Percentiles rank a stretch among this genome's conserved stretches.
Conservation (phyloP, 2,329 filamentous ascomycete genomes). For the Venturia carpophila region DNA sequence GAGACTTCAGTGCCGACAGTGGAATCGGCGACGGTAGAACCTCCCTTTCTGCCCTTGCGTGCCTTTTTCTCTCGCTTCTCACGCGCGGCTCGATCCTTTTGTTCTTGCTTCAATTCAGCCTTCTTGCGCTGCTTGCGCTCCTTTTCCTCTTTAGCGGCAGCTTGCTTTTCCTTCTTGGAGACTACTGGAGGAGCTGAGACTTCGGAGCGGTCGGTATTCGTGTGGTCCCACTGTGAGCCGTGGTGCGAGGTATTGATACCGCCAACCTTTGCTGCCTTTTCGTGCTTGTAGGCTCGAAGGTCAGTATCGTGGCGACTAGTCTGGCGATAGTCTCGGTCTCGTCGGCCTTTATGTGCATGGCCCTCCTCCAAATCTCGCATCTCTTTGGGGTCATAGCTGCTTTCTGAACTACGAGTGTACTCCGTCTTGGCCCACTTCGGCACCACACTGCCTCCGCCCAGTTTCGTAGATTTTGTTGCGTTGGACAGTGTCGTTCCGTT, state of each 20-base stretch:
- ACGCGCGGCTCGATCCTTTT: constrained; percentile 35
- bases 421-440: constrained; percentile 22
- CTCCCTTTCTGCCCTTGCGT: constrained; percentile 23
- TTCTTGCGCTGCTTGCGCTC: constrained; percentile 26
- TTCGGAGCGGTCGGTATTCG: constrained; percentile 56
- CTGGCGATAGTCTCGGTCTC: constrained; percentile 32
- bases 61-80: constrained; percentile 34
- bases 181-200: constrained; percentile 30
- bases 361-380: constrained; percentile 35
- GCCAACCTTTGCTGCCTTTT: constrained; percentile 78
- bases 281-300: constrained; percentile 75
- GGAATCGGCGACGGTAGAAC: constrained; percentile 21
- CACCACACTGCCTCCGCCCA: constrained; percentile 79
- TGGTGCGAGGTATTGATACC: constrained; percentile 80
- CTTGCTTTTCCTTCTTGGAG: constrained; percentile 32
- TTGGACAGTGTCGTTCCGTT: constrained; percentile 80
- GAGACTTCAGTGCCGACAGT: background rate
- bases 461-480: constrained; percentile 70
- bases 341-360: constrained; percentile 28
- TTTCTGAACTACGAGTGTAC: constrained; percentile 38
- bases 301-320: constrained; percentile 54
- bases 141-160: constrained; percentile 42
- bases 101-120: constrained; percentile 30
- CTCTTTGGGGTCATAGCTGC: constrained; percentile 31
- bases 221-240: constrained; percentile 66